Evolutionary conservation across 495 filamentous ascomycete genomes (phyloP).

Genomic region (Penicillium psychrofluorescens): DNA sequence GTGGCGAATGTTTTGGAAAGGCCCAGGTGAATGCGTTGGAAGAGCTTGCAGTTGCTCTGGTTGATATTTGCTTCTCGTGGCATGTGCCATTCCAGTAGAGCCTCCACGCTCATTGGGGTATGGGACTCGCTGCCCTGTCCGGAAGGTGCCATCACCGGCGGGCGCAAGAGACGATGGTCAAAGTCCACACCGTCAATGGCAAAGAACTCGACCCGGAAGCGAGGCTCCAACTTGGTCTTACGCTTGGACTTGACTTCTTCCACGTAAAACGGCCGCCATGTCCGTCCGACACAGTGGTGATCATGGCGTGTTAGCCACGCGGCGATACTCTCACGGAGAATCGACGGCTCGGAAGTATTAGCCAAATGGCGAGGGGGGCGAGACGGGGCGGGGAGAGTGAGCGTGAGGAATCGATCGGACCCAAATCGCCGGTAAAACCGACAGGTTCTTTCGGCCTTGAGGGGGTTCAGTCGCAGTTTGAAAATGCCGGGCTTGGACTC

Average conservation of each 20-base stretch:
- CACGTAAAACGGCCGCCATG: conserved; percentile 41
- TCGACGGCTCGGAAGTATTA: conserved; percentile 10
- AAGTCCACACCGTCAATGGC: conserved; percentile 44
- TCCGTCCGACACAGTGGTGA: conserved; percentile 35
- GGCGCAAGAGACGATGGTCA: background rate
- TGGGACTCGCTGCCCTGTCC: conserved; percentile 19
- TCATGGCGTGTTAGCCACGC: conserved; percentile 36
- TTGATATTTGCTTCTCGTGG: conserved; percentile 26
- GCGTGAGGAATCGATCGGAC: conserved; percentile 37
- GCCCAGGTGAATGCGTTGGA: conserved; percentile 38
- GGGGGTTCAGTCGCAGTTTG: no score
- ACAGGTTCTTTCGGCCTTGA: no score
- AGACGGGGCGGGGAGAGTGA: conserved; percentile 32
- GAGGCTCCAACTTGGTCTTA: conserved; percentile 17
- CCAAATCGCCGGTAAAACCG: conserved; percentile 43
- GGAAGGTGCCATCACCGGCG: conserved; percentile 11
- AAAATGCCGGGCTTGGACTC: conserved; percentile 29
- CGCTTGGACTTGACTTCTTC: conserved; percentile 34
- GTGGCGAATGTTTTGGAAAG: conserved; percentile 42
- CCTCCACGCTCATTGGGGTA: conserved; percentile 29
- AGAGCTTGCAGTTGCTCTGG: conserved; percentile 45
- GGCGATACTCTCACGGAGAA: conserved; percentile 28
- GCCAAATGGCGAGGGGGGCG: conserved; percentile 29
- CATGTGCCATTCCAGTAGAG: conserved; percentile 48
- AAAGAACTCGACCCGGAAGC: conserved; percentile 45